These are phyloP conservation scores for Prunus kanzakura DNA, from an alignment of 306 rosid species.

Conservation along the genomic window DNA sequence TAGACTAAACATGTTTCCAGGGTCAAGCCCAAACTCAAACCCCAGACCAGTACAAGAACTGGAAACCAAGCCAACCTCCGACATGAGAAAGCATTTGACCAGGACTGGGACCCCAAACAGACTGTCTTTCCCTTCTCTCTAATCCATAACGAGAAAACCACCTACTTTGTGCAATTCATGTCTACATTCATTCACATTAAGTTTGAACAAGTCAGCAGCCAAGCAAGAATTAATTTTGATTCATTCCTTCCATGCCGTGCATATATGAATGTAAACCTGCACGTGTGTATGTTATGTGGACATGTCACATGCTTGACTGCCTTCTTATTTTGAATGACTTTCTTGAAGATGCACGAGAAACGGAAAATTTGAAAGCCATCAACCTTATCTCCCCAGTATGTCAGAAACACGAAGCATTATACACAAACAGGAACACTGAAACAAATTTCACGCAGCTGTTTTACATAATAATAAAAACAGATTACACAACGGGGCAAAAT, in stretches of 20 bases:
- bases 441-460: slow-evolving; percentile 38
- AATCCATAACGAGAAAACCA: not conserved
- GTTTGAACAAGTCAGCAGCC: not conserved
- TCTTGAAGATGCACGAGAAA: not conserved
- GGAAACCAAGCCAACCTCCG: not conserved
- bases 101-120: not conserved
- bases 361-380: not conserved
- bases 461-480: slow-evolving; percentile 19
- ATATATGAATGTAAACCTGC: not conserved
- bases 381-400: not conserved
- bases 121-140: not conserved
- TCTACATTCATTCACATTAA: not conserved
- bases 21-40: not conserved
- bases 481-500: slow-evolving; percentile 14
- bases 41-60: not conserved
- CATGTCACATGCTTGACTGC: not conserved
- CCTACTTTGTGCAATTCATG: not conserved
- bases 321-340: not conserved
- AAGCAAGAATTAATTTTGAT: too few species aligned
- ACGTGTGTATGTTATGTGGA: not conserved
- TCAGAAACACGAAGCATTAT: slow-evolving; percentile 20
- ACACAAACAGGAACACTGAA: slow-evolving; percentile 28
- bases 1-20: too few species aligned
- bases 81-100: not conserved
- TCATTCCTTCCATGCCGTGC: too few species aligned